A percentile compares a stretch with the other conserved stretches of the same genome.
These are phyloP conservation scores for Epichloe elymi DNA, from an alignment of 2,329 filamentous ascomycete species.

Conservation along the genomic window DNA sequence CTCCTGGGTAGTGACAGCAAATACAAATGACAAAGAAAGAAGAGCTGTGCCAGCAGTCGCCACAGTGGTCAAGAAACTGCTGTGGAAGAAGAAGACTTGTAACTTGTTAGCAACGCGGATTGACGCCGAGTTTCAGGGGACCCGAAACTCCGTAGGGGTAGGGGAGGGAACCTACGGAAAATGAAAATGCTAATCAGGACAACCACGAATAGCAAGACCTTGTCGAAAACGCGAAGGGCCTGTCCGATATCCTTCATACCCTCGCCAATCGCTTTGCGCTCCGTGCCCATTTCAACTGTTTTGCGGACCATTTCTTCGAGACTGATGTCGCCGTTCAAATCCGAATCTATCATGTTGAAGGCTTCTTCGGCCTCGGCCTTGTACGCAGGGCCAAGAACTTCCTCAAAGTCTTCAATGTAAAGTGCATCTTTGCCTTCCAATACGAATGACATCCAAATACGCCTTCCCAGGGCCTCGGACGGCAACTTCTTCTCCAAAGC, in stretches of 20 bases:
- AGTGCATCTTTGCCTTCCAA: conserved; percentile 76
- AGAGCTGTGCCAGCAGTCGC: conserved; percentile 85
- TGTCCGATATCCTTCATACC: conserved; percentile 98
- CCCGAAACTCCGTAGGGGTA: no score
- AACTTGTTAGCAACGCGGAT: not conserved
- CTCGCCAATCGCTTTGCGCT: conserved; percentile 76
- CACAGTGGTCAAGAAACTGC: conserved; percentile 70
- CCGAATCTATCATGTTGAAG: conserved; percentile 68
- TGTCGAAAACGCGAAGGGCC: conserved; percentile 82
- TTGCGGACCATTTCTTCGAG: conserved; percentile 91
- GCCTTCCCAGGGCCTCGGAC: conserved; percentile 82
- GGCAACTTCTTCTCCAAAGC: conserved; percentile 75
- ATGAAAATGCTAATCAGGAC: conserved; percentile 71
- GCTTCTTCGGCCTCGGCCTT: conserved; percentile 73
- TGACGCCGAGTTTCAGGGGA: not conserved
- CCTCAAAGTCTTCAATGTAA: conserved; percentile 66
- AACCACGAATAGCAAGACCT: conserved; percentile 69
- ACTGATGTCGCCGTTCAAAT: conserved; percentile 87
- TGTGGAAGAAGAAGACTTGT: conserved; percentile 73
- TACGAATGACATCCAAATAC: conserved; percentile 97
- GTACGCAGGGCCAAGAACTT: conserved; percentile 69
- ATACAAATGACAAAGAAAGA: conserved; percentile 92
- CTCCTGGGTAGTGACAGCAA: conserved; percentile 82
- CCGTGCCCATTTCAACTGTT: conserved; percentile 68
- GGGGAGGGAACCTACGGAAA: conserved; percentile 44